Evolutionary conservation across 2,329 filamentous ascomycete species (phyloP).

Genomic region (Fusarium sp.): DNA sequence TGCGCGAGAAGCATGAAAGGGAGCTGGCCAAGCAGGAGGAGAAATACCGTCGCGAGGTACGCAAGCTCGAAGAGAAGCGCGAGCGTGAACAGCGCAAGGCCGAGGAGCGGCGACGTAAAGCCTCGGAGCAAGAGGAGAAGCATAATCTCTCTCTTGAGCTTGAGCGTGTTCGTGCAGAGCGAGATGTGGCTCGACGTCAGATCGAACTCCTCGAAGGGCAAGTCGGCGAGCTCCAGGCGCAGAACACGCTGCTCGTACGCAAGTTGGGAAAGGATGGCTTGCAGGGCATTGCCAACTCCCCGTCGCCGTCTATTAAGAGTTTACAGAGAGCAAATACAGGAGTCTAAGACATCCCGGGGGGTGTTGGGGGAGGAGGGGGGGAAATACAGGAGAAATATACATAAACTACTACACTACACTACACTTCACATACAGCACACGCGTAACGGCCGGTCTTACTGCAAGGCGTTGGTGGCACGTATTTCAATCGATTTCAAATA

Average conservation of each 20-base stretch:
- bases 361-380: neutral
- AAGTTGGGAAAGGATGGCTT: slow-evolving; percentile 57
- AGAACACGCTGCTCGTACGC: slow-evolving; percentile 68
- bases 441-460: slow-evolving; percentile 19
- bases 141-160: slow-evolving; percentile 60
- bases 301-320: slow-evolving; percentile 43
- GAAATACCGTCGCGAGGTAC: slow-evolving; percentile 70
- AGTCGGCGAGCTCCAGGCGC: slow-evolving; percentile 65
- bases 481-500: slow-evolving; percentile 13
- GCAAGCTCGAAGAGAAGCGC: slow-evolving; percentile 71
- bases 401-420: slow-evolving; percentile 2
- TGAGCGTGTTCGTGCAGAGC: slow-evolving; percentile 60
- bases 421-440: slow-evolving; percentile 14
- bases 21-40: slow-evolving; percentile 73
- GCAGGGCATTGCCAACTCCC: slow-evolving; percentile 54
- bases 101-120: slow-evolving; percentile 60
- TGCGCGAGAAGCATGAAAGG: slow-evolving; percentile 69
- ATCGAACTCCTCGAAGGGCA: slow-evolving; percentile 63
- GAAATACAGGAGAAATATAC: neutral
- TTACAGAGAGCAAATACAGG: slow-evolving; percentile 20
- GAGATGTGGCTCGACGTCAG: slow-evolving; percentile 62
- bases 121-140: slow-evolving; percentile 63
- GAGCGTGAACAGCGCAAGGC: slow-evolving; percentile 69
- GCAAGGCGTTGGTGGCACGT: slow-evolving; percentile 36
- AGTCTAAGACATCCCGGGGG: slow-evolving; percentile 1